Evolutionary conservation across 2,329 filamentous ascomycete species (phyloP).

Genomic region (Purpureocillium lavendulum): DNA sequence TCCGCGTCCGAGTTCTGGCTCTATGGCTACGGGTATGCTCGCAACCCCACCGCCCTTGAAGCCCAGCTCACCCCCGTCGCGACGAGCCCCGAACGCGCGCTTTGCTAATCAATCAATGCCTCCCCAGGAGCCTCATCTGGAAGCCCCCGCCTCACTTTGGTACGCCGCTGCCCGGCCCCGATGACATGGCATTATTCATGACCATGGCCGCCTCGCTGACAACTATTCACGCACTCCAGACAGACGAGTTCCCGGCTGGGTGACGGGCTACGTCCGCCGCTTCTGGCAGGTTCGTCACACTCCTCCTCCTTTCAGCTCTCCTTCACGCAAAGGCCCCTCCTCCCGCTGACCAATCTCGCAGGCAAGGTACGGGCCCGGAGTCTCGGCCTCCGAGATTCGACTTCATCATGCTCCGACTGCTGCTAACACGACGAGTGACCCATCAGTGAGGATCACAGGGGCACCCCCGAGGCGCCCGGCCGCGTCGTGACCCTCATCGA

Average conservation of each 20-base stretch:
- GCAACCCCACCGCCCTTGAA: too few relatives aligned
- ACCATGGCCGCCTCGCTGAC: neutral
- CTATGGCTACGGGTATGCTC: slow-evolving; percentile 92
- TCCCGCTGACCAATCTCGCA: neutral
- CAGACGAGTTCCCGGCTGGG: slow-evolving; percentile 76
- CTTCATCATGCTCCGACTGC: too few relatives aligned
- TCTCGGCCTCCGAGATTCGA: neutral
- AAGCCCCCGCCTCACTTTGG: slow-evolving; percentile 95
- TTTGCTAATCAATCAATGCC: neutral
- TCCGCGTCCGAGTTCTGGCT: slow-evolving; percentile 70
- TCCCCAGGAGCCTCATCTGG: slow-evolving; percentile 77
- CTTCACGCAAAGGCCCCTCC: neutral
- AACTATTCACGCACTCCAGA: slow-evolving; percentile 42
- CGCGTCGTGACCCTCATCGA: slow-evolving; percentile 91
- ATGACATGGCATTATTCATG: neutral
- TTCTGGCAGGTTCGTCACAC: slow-evolving; percentile 83
- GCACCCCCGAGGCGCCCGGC: slow-evolving; percentile 79
- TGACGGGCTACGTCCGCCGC: slow-evolving; percentile 84
- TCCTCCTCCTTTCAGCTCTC: slow-evolving; percentile 2
- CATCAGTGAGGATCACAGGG: slow-evolving; percentile 82
- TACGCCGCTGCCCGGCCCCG: slow-evolving; percentile 33
- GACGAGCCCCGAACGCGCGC: too few relatives aligned
- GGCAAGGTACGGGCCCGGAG: slow-evolving; percentile 4
- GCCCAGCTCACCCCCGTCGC: too few relatives aligned
- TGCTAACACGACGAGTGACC: too few relatives aligned